Evolutionary conservation across 306 rosid species (phyloP), one percentile per base, ranked within the genome.

Genomic region (Trichosanthes truncata): DNA sequence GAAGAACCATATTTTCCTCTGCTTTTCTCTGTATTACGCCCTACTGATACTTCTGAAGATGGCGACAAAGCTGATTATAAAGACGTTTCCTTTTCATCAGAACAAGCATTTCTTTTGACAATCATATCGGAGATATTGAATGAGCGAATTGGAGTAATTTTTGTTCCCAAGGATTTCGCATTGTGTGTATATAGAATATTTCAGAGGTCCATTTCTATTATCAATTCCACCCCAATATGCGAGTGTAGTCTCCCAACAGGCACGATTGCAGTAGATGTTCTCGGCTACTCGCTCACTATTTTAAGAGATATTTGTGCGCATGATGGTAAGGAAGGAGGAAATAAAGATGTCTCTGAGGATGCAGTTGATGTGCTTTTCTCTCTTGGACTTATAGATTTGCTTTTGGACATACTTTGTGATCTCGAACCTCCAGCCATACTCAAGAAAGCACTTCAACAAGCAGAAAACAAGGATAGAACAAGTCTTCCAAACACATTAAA

Each of bases 341-440:
- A 49, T 9, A 31, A 41, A 45, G 83, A 78, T 55, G 78, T 78
- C 73, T 65, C 84, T n/a, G 79, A 78, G 55, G 88, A 84, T 80
- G 85, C 82, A 74, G 90, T 86, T 40, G 85, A 86, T 66, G 65
- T 79, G 82, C 81, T 91, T 76, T 65, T 90, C 68, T 86, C 93
- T 18, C 25, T 73, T 48, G 97, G 90, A 67, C 87, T 92, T 68
- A 52, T 87, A 29, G 90, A 85, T 72, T 74, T 89, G 76, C 84
- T 87, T 62, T 84, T 92, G 71, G 59, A 82, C 52, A 66, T 91
- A 82, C 97, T 92, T 77, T 83, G 82, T 9, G 87, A 89, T 63
- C 91, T 92, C 61, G 97, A 91, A 79, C 97, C 90, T n/a, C 97
- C 97, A 9, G 81, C 89, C 59, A 81, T 82, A 63, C 83, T 91